Evolutionary conservation across 1,284 basidiomycete genomes (phyloP).

Genomic region (Naganishia cerealis): DNA sequence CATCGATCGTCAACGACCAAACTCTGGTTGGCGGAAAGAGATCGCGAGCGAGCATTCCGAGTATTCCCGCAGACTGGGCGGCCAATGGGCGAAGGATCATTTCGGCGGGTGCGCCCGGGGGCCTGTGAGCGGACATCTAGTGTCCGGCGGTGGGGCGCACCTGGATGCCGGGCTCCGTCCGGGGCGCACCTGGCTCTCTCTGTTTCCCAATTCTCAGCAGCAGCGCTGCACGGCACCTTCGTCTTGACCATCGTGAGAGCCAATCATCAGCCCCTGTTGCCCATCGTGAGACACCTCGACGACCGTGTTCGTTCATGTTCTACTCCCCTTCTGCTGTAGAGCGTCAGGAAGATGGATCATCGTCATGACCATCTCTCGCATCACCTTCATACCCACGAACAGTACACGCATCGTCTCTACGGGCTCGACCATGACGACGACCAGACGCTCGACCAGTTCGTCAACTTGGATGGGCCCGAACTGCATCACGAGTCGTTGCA

Average conservation of each 20-base stretch:
- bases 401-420: conserved; percentile 9
- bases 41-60: conserved; percentile 3
- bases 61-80: conserved; percentile 4
- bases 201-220: not conserved
- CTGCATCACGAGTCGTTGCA: conserved; percentile 6
- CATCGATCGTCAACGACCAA: conserved; percentile 1
- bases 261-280: conserved; percentile 7
- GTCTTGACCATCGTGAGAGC: conserved; percentile 25
- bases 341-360: conserved; percentile 11
- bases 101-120: not conserved
- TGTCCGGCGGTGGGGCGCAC: not conserved
- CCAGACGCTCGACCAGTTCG: conserved; percentile 12
- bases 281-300: conserved; percentile 14
- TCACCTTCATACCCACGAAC: conserved; percentile 11
- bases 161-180: not conserved
- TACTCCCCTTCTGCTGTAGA: not conserved
- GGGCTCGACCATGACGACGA: conserved; percentile 8
- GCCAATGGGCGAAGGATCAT: conserved; percentile 13
- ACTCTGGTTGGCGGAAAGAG: conserved; percentile 6
- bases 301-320: conserved; percentile 13
- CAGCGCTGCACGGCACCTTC: too few species aligned
- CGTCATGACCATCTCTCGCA: conserved; percentile 18
- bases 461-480: conserved; percentile 22
- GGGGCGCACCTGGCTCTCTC: too few species aligned
- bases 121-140: not conserved